A percentile compares a stretch with the other conserved stretches of the same genome.
These are phyloP conservation scores for Hypoxylon crocopeplum DNA, from an alignment of 495 filamentous ascomycete genomes.

Conservation along the genomic window DNA sequence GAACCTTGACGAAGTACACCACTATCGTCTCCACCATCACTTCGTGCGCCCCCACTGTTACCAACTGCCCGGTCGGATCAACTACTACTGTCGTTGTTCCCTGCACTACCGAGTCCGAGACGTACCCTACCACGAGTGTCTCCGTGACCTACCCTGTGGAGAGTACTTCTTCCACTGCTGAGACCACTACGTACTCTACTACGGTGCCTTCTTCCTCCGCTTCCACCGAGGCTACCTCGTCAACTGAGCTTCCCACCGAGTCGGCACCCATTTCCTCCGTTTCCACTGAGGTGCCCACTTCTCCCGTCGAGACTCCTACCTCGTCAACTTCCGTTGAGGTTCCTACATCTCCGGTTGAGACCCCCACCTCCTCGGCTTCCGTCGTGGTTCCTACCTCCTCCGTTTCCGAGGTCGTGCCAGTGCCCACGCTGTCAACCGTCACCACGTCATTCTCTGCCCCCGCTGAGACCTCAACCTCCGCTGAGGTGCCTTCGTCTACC, in stretches of 20 bases:
- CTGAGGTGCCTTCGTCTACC: not conserved
- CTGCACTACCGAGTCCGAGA: constrained; percentile 15
- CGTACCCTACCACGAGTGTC: not conserved
- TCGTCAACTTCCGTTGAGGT: not conserved
- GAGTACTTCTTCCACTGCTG: constrained; percentile 9
- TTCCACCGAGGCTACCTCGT: constrained; percentile 14
- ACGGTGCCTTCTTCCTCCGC: constrained; percentile 5
- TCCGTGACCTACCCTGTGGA: constrained; percentile 17
- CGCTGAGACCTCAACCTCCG: constrained; percentile 1
- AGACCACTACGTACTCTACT: not conserved
- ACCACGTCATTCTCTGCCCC: too few relatives aligned
- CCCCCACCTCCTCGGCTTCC: not conserved
- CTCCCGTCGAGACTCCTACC: constrained; percentile 4
- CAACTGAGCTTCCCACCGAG: not conserved
- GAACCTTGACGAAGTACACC: constrained; percentile 21
- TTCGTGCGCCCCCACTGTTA: constrained; percentile 56
- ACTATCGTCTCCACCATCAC: constrained; percentile 52
- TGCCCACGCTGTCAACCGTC: too few relatives aligned
- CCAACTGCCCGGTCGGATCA: constrained; percentile 56
- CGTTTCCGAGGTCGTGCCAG: too few relatives aligned
- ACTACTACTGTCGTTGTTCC: constrained; percentile 26
- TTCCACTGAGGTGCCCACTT: not conserved
- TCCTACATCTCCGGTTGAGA: constrained; percentile 2
- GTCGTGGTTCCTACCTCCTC: not conserved
- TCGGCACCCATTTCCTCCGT: too few relatives aligned